phyloP scores from a whole-genome alignment of 1,284 basidiomycete species.

The Cystobasidiaceae sp. region DNA sequence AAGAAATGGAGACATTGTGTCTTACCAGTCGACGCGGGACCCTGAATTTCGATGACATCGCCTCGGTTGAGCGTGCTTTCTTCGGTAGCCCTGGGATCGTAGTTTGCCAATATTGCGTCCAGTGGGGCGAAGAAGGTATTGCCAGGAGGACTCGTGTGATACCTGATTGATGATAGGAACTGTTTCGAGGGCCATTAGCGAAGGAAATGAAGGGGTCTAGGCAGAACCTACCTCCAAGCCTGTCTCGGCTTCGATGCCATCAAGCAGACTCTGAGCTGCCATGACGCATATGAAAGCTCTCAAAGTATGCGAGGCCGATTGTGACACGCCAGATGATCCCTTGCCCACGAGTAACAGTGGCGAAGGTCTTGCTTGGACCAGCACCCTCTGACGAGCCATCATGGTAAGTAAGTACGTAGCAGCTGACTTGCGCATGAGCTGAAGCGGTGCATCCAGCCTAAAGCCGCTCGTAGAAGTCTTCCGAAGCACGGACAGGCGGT shows the following conservation, averaged over 20 bases:
- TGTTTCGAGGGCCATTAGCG: background rate
- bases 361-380: background rate
- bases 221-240: background rate
- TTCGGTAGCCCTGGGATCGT: constrained; percentile 11
- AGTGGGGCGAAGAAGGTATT: constrained; percentile 32
- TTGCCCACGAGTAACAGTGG: background rate
- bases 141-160: constrained; percentile 21
- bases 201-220: background rate
- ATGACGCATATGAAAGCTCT: no score
- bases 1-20: constrained; percentile 64
- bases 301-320: no score
- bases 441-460: background rate
- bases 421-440: no score
- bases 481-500: constrained; percentile 23
- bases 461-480: constrained; percentile 6
- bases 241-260: background rate
- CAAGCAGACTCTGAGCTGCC: constrained; percentile 2
- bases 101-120: constrained; percentile 30
- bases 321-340: no score
- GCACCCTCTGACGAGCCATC: background rate
- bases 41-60: constrained; percentile 68
- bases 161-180: constrained; percentile 31
- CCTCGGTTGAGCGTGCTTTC: constrained; percentile 50
- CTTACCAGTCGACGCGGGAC: constrained; percentile 65
- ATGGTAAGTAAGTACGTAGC: background rate